Evolutionary conservation across 2,329 filamentous ascomycete genomes (phyloP), one percentile per base, ranked within the genome.

Genomic region (Cordyceps javanica): DNA sequence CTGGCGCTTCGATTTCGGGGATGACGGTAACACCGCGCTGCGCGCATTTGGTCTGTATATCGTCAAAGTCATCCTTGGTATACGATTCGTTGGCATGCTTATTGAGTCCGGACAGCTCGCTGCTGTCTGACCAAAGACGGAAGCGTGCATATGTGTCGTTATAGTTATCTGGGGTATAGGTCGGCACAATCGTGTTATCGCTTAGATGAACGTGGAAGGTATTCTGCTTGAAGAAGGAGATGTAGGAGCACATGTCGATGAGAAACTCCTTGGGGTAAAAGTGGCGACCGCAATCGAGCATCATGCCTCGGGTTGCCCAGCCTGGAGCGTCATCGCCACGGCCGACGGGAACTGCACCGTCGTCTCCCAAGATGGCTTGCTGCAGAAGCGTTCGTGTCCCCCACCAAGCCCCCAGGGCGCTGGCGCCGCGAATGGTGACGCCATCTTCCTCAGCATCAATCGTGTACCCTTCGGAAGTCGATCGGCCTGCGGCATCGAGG

Each of bases 211-310:
- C 67, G 45, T 85, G 82, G 54, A 85, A 79, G 1, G 76, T 77
- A 60, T 82, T 83, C 61, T 83, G 77, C 63, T 85, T 85, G 70
- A 82, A 85, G 64, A 81, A 84, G 28, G 81, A 83, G 60, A 82
- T 77, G 66, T 83, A 85, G 0, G 77, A 74, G 66, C 82, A 85
- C 61, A 85, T 69, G n/a, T 84, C 81, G 41, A 75, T 72, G 16
- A 85, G 63, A 60, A 82, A 84, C 14, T 75, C 70, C 7, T 74
- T 69, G 0, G 81, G 77, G 61, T 84, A 85, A 65, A 76, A 85
- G 63, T 84, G 80, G 3, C 82, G 74, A 1, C 74, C 82, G 3
- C 70, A 75, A 57, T 85, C 82, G 4, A 85, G 70, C 68, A 79
- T 72, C 60, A 74, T 76, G 3, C 80, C 80, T 32, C 80, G 68